Conservation (phyloP, 345 rosid species). For the Mercurialis annua region DNA sequence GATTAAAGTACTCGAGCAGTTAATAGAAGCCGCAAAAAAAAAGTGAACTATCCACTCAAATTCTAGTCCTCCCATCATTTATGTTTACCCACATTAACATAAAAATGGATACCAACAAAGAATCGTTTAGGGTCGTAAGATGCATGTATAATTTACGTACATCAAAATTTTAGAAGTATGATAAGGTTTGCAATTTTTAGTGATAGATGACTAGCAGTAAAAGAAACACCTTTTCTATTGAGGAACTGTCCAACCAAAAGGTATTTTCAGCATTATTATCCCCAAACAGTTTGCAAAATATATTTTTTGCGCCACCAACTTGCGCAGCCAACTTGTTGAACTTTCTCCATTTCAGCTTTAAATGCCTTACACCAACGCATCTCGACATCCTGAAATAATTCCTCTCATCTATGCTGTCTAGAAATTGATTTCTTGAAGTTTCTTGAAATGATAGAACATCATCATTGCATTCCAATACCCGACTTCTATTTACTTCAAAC, state of each 20-base stretch:
- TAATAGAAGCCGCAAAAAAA: not conserved
- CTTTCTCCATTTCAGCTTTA: slow-evolving; percentile 81
- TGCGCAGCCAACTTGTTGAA: slow-evolving; percentile 48
- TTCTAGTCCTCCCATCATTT: slow-evolving; percentile 1
- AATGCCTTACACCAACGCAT: slow-evolving; percentile 32
- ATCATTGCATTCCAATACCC: slow-evolving; percentile 25
- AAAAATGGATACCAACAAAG: not conserved
- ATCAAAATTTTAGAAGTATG: not conserved
- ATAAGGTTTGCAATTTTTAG: not conserved
- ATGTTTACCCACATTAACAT: not conserved
- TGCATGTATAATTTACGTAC: not conserved
- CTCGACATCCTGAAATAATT: slow-evolving; percentile 16
- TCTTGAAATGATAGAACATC: slow-evolving; percentile 28
- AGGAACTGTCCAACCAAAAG: slow-evolving; percentile 98
- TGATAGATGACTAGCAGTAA: slow-evolving; percentile 3
- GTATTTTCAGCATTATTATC: slow-evolving; percentile 52
- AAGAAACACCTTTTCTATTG: slow-evolving; percentile 70
- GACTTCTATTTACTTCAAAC: slow-evolving; percentile 39
- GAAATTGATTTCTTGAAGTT: slow-evolving; percentile 29
- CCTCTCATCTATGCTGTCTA: slow-evolving; percentile 25
- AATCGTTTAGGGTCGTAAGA: not conserved
- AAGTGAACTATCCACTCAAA: not conserved
- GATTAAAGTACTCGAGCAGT: not conserved
- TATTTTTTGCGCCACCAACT: slow-evolving; percentile 76
- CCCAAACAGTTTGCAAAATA: slow-evolving; percentile 65